A percentile compares a stretch with the other conserved stretches of the same genome.
Evolutionary conservation across 805 yeast genomes (phyloP).

Genomic region (Candida corydali): DNA sequence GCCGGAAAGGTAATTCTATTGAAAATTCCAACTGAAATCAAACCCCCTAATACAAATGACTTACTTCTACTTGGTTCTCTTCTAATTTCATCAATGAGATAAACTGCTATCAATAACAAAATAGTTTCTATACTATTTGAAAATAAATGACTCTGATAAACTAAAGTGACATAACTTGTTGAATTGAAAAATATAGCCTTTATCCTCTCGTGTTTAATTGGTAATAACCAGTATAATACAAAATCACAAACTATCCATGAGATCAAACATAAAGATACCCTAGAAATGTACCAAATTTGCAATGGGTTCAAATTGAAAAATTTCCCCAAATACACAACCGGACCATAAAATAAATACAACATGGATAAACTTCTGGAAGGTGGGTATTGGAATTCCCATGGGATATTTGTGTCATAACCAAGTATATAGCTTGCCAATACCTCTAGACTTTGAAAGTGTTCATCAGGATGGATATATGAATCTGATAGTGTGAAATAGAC

Average conservation of each 20-base stretch:
- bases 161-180: constrained; percentile 67
- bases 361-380: constrained; percentile 76
- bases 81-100: constrained; percentile 44
- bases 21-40: constrained; percentile 67
- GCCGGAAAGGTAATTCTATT: constrained; percentile 82
- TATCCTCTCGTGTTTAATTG: constrained; percentile 46
- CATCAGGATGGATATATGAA: constrained; percentile 96
- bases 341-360: constrained; percentile 65
- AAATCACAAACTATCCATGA: constrained; percentile 36
- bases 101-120: constrained; percentile 47
- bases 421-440: constrained; percentile 50
- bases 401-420: constrained; percentile 43
- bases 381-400: constrained; percentile 77
- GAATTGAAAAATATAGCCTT: constrained; percentile 47
- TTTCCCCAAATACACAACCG: constrained; percentile 40
- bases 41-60: constrained; percentile 38
- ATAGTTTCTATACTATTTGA: constrained; percentile 81
- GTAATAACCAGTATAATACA: constrained; percentile 44
- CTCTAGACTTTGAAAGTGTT: constrained; percentile 90
- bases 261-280: constrained; percentile 45
- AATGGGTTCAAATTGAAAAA: constrained; percentile 41
- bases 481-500: constrained; percentile 59
- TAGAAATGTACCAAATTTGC: constrained; percentile 47
- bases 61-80: constrained; percentile 10
- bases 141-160: constrained; percentile 81